phyloP scores from a whole-genome alignment of 306 rosid genomes.

The Corylus avellana region DNA sequence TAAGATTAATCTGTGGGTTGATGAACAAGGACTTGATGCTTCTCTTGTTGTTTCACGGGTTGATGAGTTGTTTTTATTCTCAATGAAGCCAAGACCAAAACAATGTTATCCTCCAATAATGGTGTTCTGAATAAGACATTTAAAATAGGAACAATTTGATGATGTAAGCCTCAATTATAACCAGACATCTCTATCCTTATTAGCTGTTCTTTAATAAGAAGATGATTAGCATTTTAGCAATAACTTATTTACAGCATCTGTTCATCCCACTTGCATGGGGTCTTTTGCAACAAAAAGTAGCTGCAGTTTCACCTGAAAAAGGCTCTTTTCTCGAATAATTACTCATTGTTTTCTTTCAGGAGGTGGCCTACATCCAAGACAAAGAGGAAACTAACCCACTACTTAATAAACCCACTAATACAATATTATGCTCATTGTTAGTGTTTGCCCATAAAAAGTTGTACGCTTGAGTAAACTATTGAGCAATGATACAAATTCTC shows the following conservation, averaged over 20 bases:
- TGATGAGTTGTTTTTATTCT: not conserved
- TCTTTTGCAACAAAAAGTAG: not conserved
- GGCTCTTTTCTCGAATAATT: not conserved
- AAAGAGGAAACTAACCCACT: not conserved
- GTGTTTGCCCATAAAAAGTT: not conserved
- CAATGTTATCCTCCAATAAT: slow-evolving; percentile 26
- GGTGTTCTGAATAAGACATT: slow-evolving; percentile 11
- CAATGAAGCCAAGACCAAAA: not conserved
- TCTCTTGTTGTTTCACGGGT: not conserved
- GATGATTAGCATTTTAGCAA: not conserved
- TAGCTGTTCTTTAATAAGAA: not conserved
- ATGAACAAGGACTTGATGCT: no score
- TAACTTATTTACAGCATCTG: slow-evolving; percentile 21
- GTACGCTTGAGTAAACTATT: not conserved
- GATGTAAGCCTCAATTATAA: slow-evolving; percentile 16
- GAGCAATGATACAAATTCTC: no score
- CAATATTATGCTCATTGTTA: not conserved
- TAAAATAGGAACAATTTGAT: slow-evolving; percentile 4
- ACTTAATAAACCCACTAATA: not conserved
- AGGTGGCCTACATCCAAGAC: not conserved
- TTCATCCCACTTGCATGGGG: slow-evolving; percentile 23
- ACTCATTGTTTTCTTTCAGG: not conserved
- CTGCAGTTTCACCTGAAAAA: not conserved
- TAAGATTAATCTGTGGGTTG: no score
- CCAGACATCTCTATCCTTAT: slow-evolving; percentile 20